These are phyloP conservation scores for Yarrowia hollandica DNA, from an alignment of 805 yeast species.

Conservation along the genomic window DNA sequence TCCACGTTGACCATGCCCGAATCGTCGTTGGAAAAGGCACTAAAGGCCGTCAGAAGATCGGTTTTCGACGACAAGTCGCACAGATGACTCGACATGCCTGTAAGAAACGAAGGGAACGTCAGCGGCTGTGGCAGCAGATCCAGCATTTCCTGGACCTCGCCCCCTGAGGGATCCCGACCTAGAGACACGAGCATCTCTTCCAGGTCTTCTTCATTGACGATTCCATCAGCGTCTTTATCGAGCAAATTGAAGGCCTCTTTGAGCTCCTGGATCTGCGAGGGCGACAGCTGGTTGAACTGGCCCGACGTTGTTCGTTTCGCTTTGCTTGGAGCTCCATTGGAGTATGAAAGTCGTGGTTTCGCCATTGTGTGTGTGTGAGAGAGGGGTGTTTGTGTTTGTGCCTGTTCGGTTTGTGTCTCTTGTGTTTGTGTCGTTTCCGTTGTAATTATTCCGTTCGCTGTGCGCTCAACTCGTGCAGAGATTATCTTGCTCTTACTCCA, in stretches of 20 bases:
- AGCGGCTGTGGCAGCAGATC: slow-evolving; percentile 44
- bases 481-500: too few species aligned
- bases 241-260: slow-evolving; percentile 76
- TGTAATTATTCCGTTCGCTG: too few species aligned
- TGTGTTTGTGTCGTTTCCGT: not conserved
- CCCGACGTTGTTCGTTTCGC: slow-evolving; percentile 36
- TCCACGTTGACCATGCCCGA: slow-evolving; percentile 49
- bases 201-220: slow-evolving; percentile 42
- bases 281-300: slow-evolving; percentile 50
- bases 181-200: slow-evolving; percentile 48
- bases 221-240: slow-evolving; percentile 79
- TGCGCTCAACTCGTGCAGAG: too few species aligned
- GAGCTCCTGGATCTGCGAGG: slow-evolving; percentile 63
- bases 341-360: slow-evolving; percentile 23
- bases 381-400: not conserved
- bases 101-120: slow-evolving; percentile 65
- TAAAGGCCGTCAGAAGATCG: slow-evolving; percentile 60
- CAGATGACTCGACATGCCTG: slow-evolving; percentile 59
- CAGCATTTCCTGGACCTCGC: slow-evolving; percentile 54
- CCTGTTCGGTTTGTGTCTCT: not conserved
- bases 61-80: slow-evolving; percentile 52
- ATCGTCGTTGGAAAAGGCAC: slow-evolving; percentile 48
- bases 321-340: slow-evolving; percentile 9
- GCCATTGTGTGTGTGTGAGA: too few species aligned
- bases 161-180: slow-evolving; percentile 44